These are phyloP conservation scores for Aspergillus sp. DNA, from an alignment of 2,329 filamentous ascomycete species.

Conservation along the genomic window DNA sequence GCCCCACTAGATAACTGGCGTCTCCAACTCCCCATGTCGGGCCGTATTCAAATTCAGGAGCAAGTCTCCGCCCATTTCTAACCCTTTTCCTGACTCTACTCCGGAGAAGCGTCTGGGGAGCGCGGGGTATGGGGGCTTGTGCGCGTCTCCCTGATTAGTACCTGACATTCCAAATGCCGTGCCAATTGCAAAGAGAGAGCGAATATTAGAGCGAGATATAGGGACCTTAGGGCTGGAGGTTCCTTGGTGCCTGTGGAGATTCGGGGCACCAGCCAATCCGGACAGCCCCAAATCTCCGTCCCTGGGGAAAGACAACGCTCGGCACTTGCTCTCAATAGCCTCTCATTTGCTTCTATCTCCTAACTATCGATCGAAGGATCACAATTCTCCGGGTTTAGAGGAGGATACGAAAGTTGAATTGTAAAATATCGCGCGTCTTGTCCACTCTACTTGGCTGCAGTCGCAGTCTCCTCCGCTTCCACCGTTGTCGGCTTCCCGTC, in stretches of 20 bases:
- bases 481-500: background rate
- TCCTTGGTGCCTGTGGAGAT: background rate
- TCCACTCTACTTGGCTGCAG: background rate
- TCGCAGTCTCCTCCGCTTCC: background rate
- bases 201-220: constrained; percentile 2
- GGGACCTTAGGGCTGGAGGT: background rate
- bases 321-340: background rate
- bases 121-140: too few relatives aligned
- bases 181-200: background rate
- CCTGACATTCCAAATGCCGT: background rate
- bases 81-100: too few relatives aligned
- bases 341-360: constrained; percentile 2
- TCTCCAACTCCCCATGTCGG: too few relatives aligned
- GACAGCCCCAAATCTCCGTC: background rate
- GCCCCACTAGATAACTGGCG: too few relatives aligned
- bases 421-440: too few relatives aligned
- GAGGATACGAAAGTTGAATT: too few relatives aligned
- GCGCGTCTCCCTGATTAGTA: too few relatives aligned
- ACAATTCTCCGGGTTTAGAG: background rate
- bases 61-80: too few relatives aligned
- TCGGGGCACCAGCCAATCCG: constrained; percentile 4
- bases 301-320: background rate
- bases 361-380: background rate
- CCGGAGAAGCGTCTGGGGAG: too few relatives aligned
- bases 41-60: too few relatives aligned